phyloP scores from a whole-genome alignment of 352 stramenopile genomes.

The Phytopythium helicoides region DNA sequence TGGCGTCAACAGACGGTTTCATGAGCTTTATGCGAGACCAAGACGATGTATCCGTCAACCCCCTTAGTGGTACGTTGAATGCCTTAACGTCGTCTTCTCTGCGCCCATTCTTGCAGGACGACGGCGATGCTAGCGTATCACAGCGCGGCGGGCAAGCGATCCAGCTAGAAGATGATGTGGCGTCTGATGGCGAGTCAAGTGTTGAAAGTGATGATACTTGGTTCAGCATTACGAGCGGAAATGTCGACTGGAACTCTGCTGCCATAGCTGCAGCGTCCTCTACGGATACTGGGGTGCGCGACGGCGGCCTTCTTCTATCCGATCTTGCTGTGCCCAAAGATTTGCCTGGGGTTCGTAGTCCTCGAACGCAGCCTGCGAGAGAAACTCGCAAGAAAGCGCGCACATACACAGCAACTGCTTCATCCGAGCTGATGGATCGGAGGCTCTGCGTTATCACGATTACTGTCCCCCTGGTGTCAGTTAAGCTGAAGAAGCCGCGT shows the following conservation, averaged over 20 bases:
- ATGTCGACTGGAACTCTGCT: constrained; percentile 34
- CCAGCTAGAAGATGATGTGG: constrained; percentile 14
- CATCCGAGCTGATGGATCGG: constrained; percentile 62
- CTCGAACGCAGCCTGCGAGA: neutral
- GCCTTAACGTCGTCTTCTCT: constrained; percentile 2
- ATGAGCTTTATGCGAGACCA: neutral
- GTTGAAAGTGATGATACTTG: constrained; percentile 86
- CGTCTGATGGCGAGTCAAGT: constrained; percentile 60
- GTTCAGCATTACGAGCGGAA: constrained; percentile 85
- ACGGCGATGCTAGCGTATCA: constrained; percentile 21
- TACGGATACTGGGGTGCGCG: neutral
- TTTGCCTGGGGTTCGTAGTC: neutral
- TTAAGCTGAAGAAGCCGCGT: constrained; percentile 78
- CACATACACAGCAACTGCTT: constrained; percentile 3
- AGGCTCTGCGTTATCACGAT: constrained; percentile 77
- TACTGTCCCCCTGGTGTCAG: constrained; percentile 74
- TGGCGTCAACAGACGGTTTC: neutral
- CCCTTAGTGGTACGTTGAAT: neutral
- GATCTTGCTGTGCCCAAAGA: neutral
- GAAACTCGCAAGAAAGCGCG: neutral
- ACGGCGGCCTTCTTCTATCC: constrained; percentile 3
- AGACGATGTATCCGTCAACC: neutral
- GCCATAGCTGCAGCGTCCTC: neutral
- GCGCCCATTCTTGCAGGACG: constrained; percentile 35
- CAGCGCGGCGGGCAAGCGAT: constrained; percentile 6